Conservation (phyloP, 441 rosid species). For the Erysimum pusillum region DNA sequence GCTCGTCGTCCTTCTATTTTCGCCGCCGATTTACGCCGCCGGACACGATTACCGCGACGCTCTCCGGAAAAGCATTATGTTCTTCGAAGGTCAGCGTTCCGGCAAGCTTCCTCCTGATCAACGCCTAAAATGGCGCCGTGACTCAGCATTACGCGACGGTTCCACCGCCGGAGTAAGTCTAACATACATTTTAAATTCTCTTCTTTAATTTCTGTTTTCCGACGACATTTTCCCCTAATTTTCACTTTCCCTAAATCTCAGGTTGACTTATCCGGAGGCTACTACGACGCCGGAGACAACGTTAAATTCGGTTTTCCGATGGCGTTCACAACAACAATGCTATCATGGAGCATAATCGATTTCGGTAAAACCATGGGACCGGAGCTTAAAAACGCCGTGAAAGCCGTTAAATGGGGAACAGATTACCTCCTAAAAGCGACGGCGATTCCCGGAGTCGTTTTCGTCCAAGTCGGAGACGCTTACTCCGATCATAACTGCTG, state of each 20-base stretch:
- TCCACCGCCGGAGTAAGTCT: constrained; percentile 59
- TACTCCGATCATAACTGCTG: constrained; percentile 77
- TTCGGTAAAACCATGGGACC: constrained; percentile 73
- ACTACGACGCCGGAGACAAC: constrained; percentile 83
- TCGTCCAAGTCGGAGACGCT: constrained; percentile 74
- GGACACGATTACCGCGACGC: constrained; percentile 66
- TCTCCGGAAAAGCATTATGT: constrained; percentile 71
- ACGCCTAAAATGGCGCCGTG: constrained; percentile 68
- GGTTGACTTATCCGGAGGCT: constrained; percentile 77
- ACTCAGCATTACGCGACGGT: constrained; percentile 77
- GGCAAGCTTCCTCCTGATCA: constrained; percentile 76
- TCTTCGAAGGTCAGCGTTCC: constrained; percentile 83
- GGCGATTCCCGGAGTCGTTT: constrained; percentile 63
- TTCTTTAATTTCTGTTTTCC: neutral
- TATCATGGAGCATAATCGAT: constrained; percentile 75
- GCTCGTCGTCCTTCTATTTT: constrained; percentile 46
- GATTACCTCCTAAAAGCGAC: constrained; percentile 74
- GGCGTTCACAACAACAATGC: constrained; percentile 76
- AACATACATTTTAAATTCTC: neutral
- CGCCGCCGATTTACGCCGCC: constrained; percentile 37
- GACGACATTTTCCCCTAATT: neutral
- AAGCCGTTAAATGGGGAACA: constrained; percentile 70
- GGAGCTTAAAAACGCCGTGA: constrained; percentile 63
- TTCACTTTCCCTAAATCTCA: constrained; percentile 40
- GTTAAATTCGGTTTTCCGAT: constrained; percentile 80